Evolutionary conservation across 169 alveolate species (phyloP).

Genomic region (Plasmodium berghei): DNA sequence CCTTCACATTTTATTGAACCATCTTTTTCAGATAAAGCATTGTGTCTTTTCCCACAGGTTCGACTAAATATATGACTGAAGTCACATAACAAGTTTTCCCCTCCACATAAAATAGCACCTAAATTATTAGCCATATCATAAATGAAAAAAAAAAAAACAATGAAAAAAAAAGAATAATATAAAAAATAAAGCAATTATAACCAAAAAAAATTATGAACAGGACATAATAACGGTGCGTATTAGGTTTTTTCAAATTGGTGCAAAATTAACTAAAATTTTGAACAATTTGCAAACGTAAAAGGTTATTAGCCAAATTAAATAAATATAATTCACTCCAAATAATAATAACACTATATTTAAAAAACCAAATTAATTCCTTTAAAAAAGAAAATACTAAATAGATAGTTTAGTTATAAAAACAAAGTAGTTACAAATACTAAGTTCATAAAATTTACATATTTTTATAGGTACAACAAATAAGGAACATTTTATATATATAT

Average conservation of each 20-base stretch:
- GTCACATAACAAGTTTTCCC: slow-evolving; percentile 8
- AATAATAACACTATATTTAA: too few relatives aligned
- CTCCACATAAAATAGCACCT: slow-evolving; percentile 15
- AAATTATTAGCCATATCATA: slow-evolving; percentile 17
- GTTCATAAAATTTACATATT: too few relatives aligned
- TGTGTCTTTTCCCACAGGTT: neutral
- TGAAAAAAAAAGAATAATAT: neutral
- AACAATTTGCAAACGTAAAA: too few relatives aligned
- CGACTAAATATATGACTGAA: neutral
- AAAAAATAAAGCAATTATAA: neutral
- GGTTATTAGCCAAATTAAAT: too few relatives aligned
- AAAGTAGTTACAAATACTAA: too few relatives aligned
- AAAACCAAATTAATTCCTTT: too few relatives aligned
- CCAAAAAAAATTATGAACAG: neutral
- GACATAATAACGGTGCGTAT: neutral
- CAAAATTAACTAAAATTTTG: too few relatives aligned
- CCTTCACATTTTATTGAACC: neutral
- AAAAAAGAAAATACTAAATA: too few relatives aligned
- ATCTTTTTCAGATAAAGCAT: neutral
- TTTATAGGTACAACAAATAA: too few relatives aligned
- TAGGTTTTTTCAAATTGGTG: neutral
- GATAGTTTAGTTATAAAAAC: too few relatives aligned
- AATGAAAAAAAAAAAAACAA: neutral
- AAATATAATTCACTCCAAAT: too few relatives aligned
- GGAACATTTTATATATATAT: too few relatives aligned